Evolutionary conservation across 108 stramenopile genomes (phyloP).

Genomic region (Cyclotella baltica): DNA sequence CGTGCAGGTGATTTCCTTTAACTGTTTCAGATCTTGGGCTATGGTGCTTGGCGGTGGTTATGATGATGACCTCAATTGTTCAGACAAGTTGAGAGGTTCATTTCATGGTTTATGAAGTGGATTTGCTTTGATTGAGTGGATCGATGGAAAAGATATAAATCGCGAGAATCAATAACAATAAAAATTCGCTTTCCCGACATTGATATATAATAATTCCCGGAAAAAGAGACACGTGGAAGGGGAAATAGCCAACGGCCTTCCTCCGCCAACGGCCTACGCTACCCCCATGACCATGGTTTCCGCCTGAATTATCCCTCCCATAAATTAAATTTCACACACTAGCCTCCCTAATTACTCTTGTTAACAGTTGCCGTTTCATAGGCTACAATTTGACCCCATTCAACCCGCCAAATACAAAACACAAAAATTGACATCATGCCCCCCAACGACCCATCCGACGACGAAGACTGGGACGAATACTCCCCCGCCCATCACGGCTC

Average conservation of each 20-base stretch:
- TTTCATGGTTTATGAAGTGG: not conserved
- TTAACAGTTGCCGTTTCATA: not conserved
- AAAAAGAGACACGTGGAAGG: constrained; percentile 1
- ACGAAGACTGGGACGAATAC: constrained; percentile 71
- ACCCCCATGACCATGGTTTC: constrained; percentile 12
- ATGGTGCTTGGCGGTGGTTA: no score
- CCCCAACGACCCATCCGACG: constrained; percentile 51
- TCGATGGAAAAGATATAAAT: no score
- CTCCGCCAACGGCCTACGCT: not conserved
- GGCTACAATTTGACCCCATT: not conserved
- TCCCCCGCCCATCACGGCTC: constrained; percentile 47
- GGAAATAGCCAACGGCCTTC: not conserved
- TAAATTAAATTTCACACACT: not conserved
- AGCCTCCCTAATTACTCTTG: not conserved
- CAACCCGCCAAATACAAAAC: not conserved
- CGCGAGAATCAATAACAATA: not conserved
- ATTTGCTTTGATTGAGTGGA: not conserved
- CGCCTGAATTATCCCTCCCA: not conserved
- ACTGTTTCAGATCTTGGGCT: no score
- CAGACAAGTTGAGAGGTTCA: no score
- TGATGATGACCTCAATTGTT: no score
- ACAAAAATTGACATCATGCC: not conserved
- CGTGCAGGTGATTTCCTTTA: not conserved
- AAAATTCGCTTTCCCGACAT: not conserved
- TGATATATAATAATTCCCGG: not conserved